Percentiles rank a stretch among this genome's conserved stretches.
Conservation (phyloP, 2,329 filamentous ascomycete species). For the Fusarium piperis region DNA sequence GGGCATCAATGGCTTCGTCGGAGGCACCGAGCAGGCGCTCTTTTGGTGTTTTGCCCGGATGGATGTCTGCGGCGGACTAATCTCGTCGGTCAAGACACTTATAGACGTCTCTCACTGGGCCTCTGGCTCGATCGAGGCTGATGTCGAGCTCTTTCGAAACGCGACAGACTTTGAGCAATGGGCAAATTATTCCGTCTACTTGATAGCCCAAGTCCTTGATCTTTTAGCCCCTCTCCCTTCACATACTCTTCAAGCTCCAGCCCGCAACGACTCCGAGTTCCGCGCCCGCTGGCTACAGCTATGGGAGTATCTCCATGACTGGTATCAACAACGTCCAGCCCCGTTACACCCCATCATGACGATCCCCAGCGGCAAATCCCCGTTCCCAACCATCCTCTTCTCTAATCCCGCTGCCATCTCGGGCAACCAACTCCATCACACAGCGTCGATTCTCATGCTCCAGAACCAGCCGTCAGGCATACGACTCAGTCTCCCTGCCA, state of each 20-base stretch:
- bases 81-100: slow-evolving; percentile 60
- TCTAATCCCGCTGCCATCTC: slow-evolving; percentile 62
- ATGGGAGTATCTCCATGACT: slow-evolving; percentile 52
- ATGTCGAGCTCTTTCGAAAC: slow-evolving; percentile 48
- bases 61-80: slow-evolving; percentile 64
- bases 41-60: slow-evolving; percentile 67
- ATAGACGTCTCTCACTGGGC: slow-evolving; percentile 60
- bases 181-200: slow-evolving; percentile 61
- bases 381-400: slow-evolving; percentile 61
- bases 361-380: slow-evolving; percentile 54
- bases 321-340: slow-evolving; percentile 51
- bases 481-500: slow-evolving; percentile 55
- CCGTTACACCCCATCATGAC: slow-evolving; percentile 49
- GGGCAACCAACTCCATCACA: slow-evolving; percentile 64
- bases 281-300: slow-evolving; percentile 50
- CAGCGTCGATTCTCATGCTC: slow-evolving; percentile 61
- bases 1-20: slow-evolving; percentile 61
- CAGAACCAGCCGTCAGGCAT: slow-evolving; percentile 54
- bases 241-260: slow-evolving; percentile 20
- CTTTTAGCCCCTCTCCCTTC: slow-evolving; percentile 45
- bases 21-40: slow-evolving; percentile 59
- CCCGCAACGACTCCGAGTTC: slow-evolving; percentile 39
- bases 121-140: slow-evolving; percentile 45
- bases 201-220: slow-evolving; percentile 56
- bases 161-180: slow-evolving; percentile 55